Conservation (phyloP, 169 alveolate genomes). For the Plasmodium chabaudi region DNA sequence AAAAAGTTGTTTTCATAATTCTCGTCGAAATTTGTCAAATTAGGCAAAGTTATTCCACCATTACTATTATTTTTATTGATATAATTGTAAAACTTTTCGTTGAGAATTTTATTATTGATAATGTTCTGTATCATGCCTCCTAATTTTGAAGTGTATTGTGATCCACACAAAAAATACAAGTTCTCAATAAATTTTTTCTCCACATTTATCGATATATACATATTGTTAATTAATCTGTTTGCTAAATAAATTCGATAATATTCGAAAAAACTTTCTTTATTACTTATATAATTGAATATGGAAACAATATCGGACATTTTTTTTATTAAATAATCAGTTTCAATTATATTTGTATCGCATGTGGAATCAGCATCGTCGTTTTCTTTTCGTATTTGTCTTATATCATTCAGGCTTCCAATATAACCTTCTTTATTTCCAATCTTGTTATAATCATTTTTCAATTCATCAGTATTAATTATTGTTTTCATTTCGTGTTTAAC, state of each 20-base stretch:
- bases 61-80: constrained; percentile 6
- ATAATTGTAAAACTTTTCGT: constrained; percentile 72
- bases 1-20: constrained; percentile 70
- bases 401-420: neutral
- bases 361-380: neutral
- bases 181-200: constrained; percentile 83
- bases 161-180: constrained; percentile 87
- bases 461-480: neutral
- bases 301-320: constrained; percentile 64
- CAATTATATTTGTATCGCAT: neutral
- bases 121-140: constrained; percentile 90
- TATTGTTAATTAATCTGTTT: constrained; percentile 64
- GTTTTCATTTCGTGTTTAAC: neutral
- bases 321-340: constrained; percentile 13
- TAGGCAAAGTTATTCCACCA: neutral
- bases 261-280: constrained; percentile 66
- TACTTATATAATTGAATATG: constrained; percentile 61
- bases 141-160: constrained; percentile 86
- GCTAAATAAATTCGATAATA: constrained; percentile 69
- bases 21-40: neutral
- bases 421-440: neutral
- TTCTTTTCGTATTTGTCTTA: neutral
- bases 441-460: neutral
- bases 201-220: constrained; percentile 47
- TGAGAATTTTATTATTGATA: constrained; percentile 73